Evolutionary conservation across 2,329 filamentous ascomycete genomes (phyloP).

Genomic region (Aspergillus sp.): DNA sequence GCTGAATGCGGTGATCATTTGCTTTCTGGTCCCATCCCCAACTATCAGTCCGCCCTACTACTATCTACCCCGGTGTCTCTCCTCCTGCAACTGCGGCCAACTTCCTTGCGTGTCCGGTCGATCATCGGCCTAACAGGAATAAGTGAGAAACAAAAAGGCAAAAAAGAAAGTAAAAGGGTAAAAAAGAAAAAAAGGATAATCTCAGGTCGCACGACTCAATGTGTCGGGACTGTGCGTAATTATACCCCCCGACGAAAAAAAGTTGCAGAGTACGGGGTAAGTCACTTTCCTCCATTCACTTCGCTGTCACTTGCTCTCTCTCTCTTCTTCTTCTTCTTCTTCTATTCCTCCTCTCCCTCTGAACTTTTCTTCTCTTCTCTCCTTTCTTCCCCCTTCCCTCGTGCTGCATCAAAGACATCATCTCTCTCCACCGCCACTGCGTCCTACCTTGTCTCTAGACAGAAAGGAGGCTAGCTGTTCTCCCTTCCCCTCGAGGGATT

Average conservation of each 20-base stretch:
- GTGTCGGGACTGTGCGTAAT: slow-evolving; percentile 11
- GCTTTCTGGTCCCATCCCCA: no score
- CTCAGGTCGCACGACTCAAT: slow-evolving; percentile 1
- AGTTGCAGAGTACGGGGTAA: no score
- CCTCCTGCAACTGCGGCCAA: background rate
- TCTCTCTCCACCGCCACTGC: background rate
- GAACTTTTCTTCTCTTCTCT: background rate
- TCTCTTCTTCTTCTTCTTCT: slow-evolving; percentile 1
- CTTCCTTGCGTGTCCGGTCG: slow-evolving; percentile 16
- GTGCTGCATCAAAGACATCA: background rate
- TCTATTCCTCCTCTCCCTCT: background rate
- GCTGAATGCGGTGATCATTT: no score
- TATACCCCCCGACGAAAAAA: background rate
- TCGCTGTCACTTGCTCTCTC: background rate
- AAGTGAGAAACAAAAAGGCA: no score
- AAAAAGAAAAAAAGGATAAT: background rate
- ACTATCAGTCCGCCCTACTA: no score
- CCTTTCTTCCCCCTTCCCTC: background rate
- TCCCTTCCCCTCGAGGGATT: no score
- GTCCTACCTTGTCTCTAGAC: no score
- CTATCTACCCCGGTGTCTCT: background rate
- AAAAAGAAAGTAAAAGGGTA: slow-evolving; percentile 5
- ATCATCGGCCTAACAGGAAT: slow-evolving; percentile 10
- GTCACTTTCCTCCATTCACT: no score
- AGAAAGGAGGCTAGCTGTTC: no score